Base-by-base conservation (phyloP, 768 basidiomycete genomes). In the Lactarius evosmus region DNA sequence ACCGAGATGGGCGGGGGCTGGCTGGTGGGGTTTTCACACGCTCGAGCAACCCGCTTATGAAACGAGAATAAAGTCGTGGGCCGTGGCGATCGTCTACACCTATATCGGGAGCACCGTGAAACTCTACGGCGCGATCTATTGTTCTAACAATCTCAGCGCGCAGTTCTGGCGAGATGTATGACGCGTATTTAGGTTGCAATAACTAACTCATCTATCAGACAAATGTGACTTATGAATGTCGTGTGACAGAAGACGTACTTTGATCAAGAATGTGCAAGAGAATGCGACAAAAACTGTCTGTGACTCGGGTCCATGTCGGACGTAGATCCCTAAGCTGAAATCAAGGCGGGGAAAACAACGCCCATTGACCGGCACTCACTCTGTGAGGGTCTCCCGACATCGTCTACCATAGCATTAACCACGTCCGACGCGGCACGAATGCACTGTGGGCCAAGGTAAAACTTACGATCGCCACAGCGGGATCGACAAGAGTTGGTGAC, bases 371-470 rank as follows among this genome's bases (percentile, higher is more conserved):
- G 40, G 58, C 34, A 75, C 82, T 55, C 56, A 86, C 85, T 76
- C 72, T 85, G 84, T 58, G 76, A 77, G 22, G 84, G 84, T 65
- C 75, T 75, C 67, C 80, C 86, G 63, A 89, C 73, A 60, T 83
- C 81, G 46, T 84, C 75, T 19, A 89, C 78, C 38, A 89, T 81
- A 25, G 83, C 81, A 34, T 49, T 79, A 77, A 90, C 82, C 22
- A 89, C 83, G 68, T 85, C 87, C 19, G 79, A 78, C 4, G 89
- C 89, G 29, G 89, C 86, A 27, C 76, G 77, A 62, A 88, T 75
- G 68, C 89, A 91, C 87, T 90, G 54, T 19, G 54, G 54, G 44
- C 29, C 56, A 57, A 58, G 7, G 67, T 40, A 49, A 32, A 41
- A 29, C n/a, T n/a, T n/a, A n/a, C 58, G 27, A 56, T 65, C 7